Conservation (phyloP, 202 grass and related monocot genomes). For the Schoenoplectus tabernaemontani region DNA sequence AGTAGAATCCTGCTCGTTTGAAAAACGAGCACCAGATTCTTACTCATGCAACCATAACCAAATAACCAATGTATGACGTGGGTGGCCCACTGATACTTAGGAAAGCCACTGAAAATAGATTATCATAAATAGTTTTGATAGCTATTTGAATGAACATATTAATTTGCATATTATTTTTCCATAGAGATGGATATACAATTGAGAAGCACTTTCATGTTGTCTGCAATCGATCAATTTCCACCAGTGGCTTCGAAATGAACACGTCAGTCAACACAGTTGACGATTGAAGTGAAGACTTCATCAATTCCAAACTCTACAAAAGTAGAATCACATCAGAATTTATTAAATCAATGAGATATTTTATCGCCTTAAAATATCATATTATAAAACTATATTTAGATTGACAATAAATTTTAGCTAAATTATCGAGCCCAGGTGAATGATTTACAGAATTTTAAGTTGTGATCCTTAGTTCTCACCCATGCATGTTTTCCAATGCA, state of each 20-base stretch:
- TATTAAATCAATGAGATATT: background rate
- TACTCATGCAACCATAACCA: too few species aligned
- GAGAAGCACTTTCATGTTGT: constrained; percentile 12
- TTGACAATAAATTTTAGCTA: background rate
- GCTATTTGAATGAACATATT: background rate
- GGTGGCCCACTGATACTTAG: background rate
- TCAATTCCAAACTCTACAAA: constrained; percentile 37
- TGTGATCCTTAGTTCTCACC: background rate
- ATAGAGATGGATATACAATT: background rate
- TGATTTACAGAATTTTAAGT: background rate
- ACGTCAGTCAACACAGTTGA: constrained; percentile 41
- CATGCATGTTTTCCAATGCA: too few species aligned
- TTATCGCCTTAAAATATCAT: background rate
- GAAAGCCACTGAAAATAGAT: background rate
- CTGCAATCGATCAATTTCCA: constrained; percentile 13
- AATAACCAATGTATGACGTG: background rate
- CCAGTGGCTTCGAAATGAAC: constrained; percentile 21
- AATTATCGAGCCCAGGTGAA: background rate
- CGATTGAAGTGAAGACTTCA: constrained; percentile 40
- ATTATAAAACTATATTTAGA: background rate
- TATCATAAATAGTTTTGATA: background rate
- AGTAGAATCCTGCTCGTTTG: too few species aligned
- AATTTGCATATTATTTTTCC: background rate
- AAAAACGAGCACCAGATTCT: too few species aligned
- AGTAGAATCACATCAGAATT: background rate